These are phyloP conservation scores for Eutrema salsugineum DNA, from an alignment of 441 rosid species.

Conservation along the genomic window DNA sequence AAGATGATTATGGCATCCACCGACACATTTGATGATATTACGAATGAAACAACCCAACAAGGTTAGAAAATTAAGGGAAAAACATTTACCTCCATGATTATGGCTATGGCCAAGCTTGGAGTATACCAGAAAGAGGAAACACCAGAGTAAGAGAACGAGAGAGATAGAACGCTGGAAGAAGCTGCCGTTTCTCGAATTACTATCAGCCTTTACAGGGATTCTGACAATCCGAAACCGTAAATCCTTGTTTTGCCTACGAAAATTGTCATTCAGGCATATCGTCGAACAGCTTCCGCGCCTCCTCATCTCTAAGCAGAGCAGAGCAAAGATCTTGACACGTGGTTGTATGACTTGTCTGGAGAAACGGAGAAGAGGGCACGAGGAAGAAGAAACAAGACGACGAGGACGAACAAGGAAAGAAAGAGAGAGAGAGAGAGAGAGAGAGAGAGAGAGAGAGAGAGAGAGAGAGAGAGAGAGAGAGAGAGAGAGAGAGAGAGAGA, in stretches of 20 bases:
- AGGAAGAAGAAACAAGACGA: neutral
- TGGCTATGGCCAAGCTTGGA: slow-evolving; percentile 59
- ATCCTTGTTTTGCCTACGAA: slow-evolving; percentile 4
- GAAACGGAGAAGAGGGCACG: slow-evolving; percentile 15
- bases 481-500: slow-evolving; percentile 7
- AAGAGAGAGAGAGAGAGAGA: no score
- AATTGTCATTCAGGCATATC: slow-evolving; percentile 29
- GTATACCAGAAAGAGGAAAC: slow-evolving; percentile 54
- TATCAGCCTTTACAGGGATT: neutral
- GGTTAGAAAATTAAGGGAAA: neutral
- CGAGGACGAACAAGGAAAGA: neutral
- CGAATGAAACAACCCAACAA: neutral
- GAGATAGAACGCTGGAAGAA: slow-evolving; percentile 56
- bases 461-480: no score
- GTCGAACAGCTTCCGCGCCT: slow-evolving; percentile 30
- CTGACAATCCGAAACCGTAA: slow-evolving; percentile 10
- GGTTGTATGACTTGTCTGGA: slow-evolving; percentile 5
- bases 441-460: no score
- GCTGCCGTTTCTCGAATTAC: neutral
- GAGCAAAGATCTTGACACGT: neutral
- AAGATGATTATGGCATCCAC: neutral
- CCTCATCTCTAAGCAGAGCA: slow-evolving; percentile 4
- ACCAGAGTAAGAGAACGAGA: slow-evolving; percentile 58
- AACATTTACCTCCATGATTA: slow-evolving; percentile 45
- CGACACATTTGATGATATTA: neutral